phyloP scores from a whole-genome alignment of 305 asterid genomes.

The Fraxinus velutina region DNA sequence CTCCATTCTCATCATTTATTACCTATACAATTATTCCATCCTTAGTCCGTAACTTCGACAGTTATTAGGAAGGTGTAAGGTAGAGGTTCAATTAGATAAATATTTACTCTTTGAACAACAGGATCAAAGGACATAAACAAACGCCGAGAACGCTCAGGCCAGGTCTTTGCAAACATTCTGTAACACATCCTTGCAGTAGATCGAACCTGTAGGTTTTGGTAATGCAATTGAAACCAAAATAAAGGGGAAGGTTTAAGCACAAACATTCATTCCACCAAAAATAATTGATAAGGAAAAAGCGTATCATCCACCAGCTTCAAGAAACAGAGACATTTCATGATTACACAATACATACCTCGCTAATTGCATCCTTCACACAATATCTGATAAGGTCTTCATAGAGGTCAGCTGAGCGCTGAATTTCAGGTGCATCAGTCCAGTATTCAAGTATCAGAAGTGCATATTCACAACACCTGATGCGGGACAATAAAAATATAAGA shows the following conservation, averaged over 20 bases:
- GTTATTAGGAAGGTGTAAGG: conserved; percentile 8
- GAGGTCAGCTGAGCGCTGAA: conserved; percentile 90
- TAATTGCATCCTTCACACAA: conserved; percentile 96
- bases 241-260: neutral
- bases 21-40: conserved; percentile 46
- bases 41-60: conserved; percentile 25
- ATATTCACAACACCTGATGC: conserved; percentile 86
- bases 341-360: conserved; percentile 64
- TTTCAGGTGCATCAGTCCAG: conserved; percentile 99
- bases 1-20: conserved; percentile 94
- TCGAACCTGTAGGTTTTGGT: conserved; percentile 61
- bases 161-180: conserved; percentile 91
- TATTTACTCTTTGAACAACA: conserved; percentile 85
- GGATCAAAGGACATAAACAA: conserved; percentile 84
- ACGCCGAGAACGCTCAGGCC: conserved; percentile 97
- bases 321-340: conserved; percentile 13
- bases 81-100: conserved; percentile 19
- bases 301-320: conserved; percentile 8
- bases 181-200: conserved; percentile 95
- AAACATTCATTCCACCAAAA: neutral
- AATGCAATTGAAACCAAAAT: neutral
- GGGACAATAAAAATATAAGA: conserved; percentile 13
- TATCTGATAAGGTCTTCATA: conserved; percentile 93
- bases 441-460: conserved; percentile 90
- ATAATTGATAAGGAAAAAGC: neutral